Conservation (phyloP, 371 early-diverging fungal species). For the Syncephalastrum sp. region DNA sequence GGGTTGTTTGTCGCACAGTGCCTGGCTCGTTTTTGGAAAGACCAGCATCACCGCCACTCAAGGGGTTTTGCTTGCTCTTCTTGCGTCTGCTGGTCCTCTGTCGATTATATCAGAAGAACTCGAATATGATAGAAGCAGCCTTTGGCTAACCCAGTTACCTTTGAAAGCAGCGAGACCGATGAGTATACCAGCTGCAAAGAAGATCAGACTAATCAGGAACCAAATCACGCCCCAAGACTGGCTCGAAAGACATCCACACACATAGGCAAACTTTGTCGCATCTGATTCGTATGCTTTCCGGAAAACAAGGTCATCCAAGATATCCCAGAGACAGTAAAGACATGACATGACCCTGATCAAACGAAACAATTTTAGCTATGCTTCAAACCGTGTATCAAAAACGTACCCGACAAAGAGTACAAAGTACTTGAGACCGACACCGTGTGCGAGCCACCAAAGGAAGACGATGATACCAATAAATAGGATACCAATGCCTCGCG, state of each 20-base stretch:
- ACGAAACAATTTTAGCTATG: not conserved
- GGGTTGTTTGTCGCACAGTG: no score
- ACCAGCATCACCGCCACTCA: conserved; percentile 5
- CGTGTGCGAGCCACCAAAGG: conserved; percentile 83
- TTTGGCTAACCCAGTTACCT: conserved; percentile 21
- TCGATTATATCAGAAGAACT: not conserved
- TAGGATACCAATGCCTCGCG: conserved; percentile 76
- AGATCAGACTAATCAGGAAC: conserved; percentile 82
- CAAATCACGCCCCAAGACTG: conserved; percentile 90
- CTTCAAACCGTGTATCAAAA: not conserved
- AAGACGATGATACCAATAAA: conserved; percentile 80
- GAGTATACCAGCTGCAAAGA: conserved; percentile 75
- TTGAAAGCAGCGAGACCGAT: conserved; percentile 83
- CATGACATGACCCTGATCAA: conserved; percentile 79
- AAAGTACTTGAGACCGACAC: conserved; percentile 78
- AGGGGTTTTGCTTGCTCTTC: conserved; percentile 17
- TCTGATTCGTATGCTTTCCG: conserved; percentile 92
- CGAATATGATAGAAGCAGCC: not conserved
- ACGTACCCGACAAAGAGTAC: conserved; percentile 86
- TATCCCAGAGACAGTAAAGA: conserved; percentile 92
- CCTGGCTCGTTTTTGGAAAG: no score
- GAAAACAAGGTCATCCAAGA: conserved; percentile 88
- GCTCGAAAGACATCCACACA: conserved; percentile 77
- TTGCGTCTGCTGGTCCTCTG: conserved; percentile 21
- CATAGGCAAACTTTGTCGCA: conserved; percentile 83